Evolutionary conservation across 1,284 basidiomycete species (phyloP).

Genomic region (Sporisorium iseilematis-ciliati): DNA sequence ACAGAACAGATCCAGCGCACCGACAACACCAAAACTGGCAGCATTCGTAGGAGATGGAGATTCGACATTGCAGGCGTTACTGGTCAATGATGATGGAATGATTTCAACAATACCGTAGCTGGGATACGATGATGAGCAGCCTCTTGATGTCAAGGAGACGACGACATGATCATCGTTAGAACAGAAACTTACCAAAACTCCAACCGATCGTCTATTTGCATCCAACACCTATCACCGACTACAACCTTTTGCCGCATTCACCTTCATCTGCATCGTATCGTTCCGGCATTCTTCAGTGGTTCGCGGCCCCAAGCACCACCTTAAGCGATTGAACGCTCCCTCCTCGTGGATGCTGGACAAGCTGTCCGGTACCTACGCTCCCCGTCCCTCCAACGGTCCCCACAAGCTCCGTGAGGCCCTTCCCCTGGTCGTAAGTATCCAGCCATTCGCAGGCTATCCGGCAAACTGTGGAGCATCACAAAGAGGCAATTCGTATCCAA

Average conservation of each 20-base stretch:
- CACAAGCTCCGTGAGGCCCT: conserved; percentile 99
- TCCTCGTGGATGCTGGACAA: conserved; percentile 99
- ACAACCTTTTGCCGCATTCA: not conserved
- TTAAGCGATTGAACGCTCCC: conserved; percentile 97
- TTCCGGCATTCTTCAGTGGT: conserved; percentile 54
- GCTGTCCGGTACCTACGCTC: conserved; percentile 96
- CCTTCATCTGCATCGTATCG: conserved; percentile 7
- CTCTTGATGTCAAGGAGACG: not conserved
- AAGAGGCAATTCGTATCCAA: not conserved
- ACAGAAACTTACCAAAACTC: conserved; percentile 29
- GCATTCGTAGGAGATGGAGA: not conserved
- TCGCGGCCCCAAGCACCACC: conserved; percentile 98
- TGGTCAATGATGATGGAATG: conserved; percentile 1
- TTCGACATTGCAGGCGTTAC: not conserved
- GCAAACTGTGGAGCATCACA: conserved; percentile 15
- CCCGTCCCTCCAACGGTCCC: conserved; percentile 95
- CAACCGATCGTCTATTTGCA: conserved; percentile 13
- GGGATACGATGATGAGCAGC: conserved; percentile 16
- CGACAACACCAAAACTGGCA: not conserved
- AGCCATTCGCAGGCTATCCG: conserved; percentile 8
- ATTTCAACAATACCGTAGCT: conserved; percentile 11
- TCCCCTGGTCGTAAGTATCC: conserved; percentile 70
- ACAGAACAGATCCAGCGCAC: not conserved
- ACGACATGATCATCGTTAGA: not conserved
- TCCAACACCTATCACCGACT: conserved; percentile 9